Evolutionary conservation across 345 rosid species (phyloP).

Genomic region (Populus deltoides): DNA sequence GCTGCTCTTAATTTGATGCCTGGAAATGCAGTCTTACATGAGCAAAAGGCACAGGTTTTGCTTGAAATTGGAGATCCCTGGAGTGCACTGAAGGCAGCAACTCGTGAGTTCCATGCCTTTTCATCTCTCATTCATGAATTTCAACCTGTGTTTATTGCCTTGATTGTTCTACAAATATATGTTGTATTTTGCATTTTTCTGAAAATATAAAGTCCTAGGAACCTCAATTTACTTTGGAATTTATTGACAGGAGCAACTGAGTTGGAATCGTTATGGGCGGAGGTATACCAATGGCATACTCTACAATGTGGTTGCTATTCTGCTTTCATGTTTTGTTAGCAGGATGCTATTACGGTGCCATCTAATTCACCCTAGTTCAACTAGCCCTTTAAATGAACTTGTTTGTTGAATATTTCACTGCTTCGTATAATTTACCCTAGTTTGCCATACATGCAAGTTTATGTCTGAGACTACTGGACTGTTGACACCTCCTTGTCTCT

Average conservation of each 20-base stretch:
- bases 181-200: background rate
- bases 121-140: background rate
- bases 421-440: background rate
- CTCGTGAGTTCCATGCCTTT: slow-evolving; percentile 40
- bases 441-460: background rate
- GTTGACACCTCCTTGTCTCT: background rate
- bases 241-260: slow-evolving; percentile 68
- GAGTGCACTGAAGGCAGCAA: slow-evolving; percentile 75
- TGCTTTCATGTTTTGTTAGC: background rate
- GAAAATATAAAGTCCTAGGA: background rate
- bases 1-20: slow-evolving; percentile 70
- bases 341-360: background rate
- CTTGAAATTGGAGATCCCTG: slow-evolving; percentile 87
- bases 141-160: background rate
- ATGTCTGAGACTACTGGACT: background rate
- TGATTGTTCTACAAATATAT: background rate
- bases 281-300: slow-evolving; percentile 39
- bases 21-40: slow-evolving; percentile 62
- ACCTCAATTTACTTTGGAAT: slow-evolving; percentile 9
- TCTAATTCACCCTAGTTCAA: background rate
- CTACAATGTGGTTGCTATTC: background rate
- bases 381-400: background rate
- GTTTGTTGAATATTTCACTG: background rate
- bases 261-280: slow-evolving; percentile 76
- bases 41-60: slow-evolving; percentile 88